Base-by-base conservation (phyloP, 2,329 filamentous ascomycete genomes). In the Aureobasidium sp. region DNA sequence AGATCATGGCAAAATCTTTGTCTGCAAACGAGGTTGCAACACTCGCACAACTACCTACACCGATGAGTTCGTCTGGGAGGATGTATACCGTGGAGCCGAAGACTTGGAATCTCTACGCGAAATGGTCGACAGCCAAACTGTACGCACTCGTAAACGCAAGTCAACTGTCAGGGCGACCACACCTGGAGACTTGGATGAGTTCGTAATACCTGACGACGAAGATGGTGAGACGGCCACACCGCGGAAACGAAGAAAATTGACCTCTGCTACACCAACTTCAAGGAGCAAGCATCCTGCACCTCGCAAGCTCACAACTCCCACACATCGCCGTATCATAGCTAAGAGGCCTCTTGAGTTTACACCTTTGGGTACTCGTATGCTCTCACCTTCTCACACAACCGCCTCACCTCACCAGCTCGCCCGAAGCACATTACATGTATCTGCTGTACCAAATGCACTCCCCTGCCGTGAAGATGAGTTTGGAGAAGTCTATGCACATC, bases 321-420 rank as follows among this genome's bases (percentile, higher is more conserved):
- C 82, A 34, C 82, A 88, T 67, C 88, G 86, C 68, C 81, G 85
- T 64, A 85, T 91, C 42, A 76, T 89, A 41, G 78, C 93, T 45
- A 96, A 95, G 72, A 96, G 92, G 69, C 88, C 90, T 5, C 83
- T 99, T 39, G 92, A 97, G 70, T 97, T 97, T 69, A 99, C 94
- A 0, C 94, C 94, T 0, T 78, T 99, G n/a, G 91, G 91, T 7
- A 97, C 91, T 14, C 87, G 94, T 42, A 82, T 89, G 25, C 81
- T 99, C 3, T 90, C 90, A 1, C 88, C 90, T 5, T 82, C 82
- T 37, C 84, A 89, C 66, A 82, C 89, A 61, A 83, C 91, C 47
- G 85, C 87, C 2, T 96, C 94, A 0, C 94, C 94, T 0, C 97
- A 97, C 70, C 91, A 96, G 68, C 83, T 95, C 63, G 95, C 94